Evolutionary conservation across 2,329 filamentous ascomycete species (phyloP).

Genomic region (Pyricularia grisea): DNA sequence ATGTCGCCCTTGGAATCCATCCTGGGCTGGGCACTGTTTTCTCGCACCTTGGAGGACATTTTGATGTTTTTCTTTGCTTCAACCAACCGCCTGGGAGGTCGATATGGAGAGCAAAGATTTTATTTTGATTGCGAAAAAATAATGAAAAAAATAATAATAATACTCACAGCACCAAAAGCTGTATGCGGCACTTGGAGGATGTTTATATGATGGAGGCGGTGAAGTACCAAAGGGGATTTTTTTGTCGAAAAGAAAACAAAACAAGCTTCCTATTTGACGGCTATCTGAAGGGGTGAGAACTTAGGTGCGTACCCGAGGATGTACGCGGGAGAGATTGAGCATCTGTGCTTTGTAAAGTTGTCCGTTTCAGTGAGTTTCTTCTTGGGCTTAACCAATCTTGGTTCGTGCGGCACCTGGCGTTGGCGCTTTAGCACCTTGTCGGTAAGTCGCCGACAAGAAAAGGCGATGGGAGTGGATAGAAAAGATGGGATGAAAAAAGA

Average conservation of each 20-base stretch:
- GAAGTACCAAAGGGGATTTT: neutral
- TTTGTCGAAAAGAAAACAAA: neutral
- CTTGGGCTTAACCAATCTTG: neutral
- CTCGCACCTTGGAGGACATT: neutral
- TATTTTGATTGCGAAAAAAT: neutral
- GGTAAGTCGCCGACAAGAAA: neutral
- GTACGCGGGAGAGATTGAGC: neutral
- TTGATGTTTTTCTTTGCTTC: neutral
- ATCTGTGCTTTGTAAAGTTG: neutral
- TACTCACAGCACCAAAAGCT: neutral
- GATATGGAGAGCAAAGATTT: neutral
- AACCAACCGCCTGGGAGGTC: neutral
- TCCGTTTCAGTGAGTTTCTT: neutral
- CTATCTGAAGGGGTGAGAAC: neutral
- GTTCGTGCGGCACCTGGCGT: neutral
- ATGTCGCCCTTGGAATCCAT: neutral
- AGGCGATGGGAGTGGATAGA: neutral
- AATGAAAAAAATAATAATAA: too few species aligned
- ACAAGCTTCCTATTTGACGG: neutral
- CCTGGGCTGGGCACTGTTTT: neutral
- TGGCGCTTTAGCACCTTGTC: neutral
- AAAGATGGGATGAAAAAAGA: neutral
- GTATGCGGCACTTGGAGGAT: neutral
- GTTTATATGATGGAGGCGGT: neutral
- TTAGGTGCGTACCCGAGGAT: slow-evolving; percentile 1